Evolutionary conservation across 78 protist genomes (phyloP), one percentile per base, ranked within the genome.

Genomic region (Cavenderia fasciculata): DNA sequence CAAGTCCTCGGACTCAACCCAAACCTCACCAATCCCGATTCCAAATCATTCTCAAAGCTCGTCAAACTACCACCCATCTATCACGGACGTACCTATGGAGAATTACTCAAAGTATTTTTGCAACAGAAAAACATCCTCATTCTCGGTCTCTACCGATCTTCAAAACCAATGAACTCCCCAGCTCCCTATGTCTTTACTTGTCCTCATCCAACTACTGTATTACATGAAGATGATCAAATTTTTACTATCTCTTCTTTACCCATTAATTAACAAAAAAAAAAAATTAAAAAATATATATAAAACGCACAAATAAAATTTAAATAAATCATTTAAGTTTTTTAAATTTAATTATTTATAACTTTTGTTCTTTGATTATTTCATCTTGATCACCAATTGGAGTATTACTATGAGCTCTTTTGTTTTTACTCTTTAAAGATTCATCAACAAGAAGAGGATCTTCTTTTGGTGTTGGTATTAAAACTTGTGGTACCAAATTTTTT

Each of bases 61-160:
- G 19, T 82, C 41, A 43, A 43, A 4, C 25, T 82, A 18, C 89
- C 89, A 27, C 25, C 75, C 0, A 56, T 56, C 2, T 82, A 52
- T 27, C 89, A 82, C 19, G 89, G 77, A 19, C 46, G 71, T 68
- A 68, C 75, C 44, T 82, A 68, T 68, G 77, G 89, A 68, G 89
- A 82, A 43, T 54, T 82, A 36, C 25, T 82, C 33, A 82, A 82
- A 44, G 38, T 68, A 56, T 82, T 68, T 57, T 44, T 82, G 21
- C 77, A 68, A 57, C 74, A 61, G 41, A 65, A 82, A 40, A 56
- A 82, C 38, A 34, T 61, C 33, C 63, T 82, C 2, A 21, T 43
- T n/a, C 25, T 82, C n/a, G 89, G 89, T 44, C 23, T 82, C 2
- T 82, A 61, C 59, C 56, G 89, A 54, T 82, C 78, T 18, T 68